Evolutionary conservation across 441 rosid genomes (phyloP), one percentile per base, ranked within the genome.

Genomic region (Syzygium syzygioides): DNA sequence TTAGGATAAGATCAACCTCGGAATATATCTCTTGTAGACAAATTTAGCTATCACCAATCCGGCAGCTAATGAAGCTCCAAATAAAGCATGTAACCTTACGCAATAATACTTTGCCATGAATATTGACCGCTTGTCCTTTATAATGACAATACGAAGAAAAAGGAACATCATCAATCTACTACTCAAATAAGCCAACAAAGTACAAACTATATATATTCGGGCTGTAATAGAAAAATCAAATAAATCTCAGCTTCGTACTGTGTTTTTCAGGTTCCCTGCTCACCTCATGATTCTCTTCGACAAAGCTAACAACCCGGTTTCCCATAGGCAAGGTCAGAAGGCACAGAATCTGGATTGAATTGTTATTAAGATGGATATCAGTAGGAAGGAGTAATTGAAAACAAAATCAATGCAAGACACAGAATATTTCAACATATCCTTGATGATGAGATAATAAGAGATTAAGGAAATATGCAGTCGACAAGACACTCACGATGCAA

Each of bases 41-140:
- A 89, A n/a, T 91, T 94, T 93, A 84, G 97, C 95, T 1, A 90
- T 87, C 19, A 96, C 92, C 66, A 95, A 91, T 89, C 99, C 99
- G 76, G 92, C 91, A 18, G 96, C 93, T 92, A 96, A 91, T 32
- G 98, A 98, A 62, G 94, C 96, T 88, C 97, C 99, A 84, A 96
- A 94, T 62, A 97, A 91, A 30, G 94, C 90, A 88, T 97, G 99
- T 76, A 96, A 92, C 90, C 98, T 93, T 89, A 96, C 98, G 88
- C 99, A 95, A 48, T 95, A 96, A 88, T 97, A 97, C 93, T 97
- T 97, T 53, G 98, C 99, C 99, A 94, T 94, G 94, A 96, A 97
- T 89, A 97, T 96, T 92, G 93, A 93, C 90, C 79, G 93, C 91
- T 95, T 95, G 71, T 96, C 94, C 99, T 97, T 93, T 13, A 28